A percentile compares a stretch with the other conserved stretches of the same genome.
These are phyloP conservation scores for Macrophomina phaseolina DNA, from an alignment of 2,329 filamentous ascomycete species.

Conservation along the genomic window DNA sequence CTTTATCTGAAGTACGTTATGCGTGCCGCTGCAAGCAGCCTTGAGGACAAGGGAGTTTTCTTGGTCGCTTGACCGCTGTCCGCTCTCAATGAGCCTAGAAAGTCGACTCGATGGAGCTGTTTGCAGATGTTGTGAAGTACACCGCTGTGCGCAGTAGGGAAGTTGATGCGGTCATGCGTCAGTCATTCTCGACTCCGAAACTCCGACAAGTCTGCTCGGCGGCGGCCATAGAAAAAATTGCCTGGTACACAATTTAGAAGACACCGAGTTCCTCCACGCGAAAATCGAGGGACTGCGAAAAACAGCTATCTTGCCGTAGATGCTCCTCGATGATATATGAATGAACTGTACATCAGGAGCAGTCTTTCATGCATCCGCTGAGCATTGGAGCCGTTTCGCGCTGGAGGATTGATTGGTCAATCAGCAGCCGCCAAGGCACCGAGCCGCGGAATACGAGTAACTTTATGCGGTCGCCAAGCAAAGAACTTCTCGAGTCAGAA, in stretches of 20 bases:
- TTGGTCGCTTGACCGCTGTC: not conserved
- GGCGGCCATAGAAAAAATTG: not conserved
- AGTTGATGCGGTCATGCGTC: not conserved
- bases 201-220: not conserved
- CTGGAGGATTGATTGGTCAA: constrained; percentile 10
- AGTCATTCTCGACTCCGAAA: not conserved
- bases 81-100: not conserved
- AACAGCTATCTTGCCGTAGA: not conserved
- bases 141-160: not conserved
- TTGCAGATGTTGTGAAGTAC: not conserved
- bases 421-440: not conserved
- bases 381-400: not conserved
- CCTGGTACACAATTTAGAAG: no score
- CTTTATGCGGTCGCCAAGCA: not conserved
- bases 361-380: not conserved
- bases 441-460: not conserved
- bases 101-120: not conserved
- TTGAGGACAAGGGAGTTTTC: not conserved
- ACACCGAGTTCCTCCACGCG: not conserved
- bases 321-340: not conserved
- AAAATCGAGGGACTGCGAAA: no score
- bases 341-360: constrained; percentile 1
- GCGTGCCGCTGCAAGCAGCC: constrained; percentile 7
- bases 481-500: not conserved
- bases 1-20: constrained; percentile 1